Conservation (phyloP, 331 rosid genomes). For the Malus hybrid region DNA sequence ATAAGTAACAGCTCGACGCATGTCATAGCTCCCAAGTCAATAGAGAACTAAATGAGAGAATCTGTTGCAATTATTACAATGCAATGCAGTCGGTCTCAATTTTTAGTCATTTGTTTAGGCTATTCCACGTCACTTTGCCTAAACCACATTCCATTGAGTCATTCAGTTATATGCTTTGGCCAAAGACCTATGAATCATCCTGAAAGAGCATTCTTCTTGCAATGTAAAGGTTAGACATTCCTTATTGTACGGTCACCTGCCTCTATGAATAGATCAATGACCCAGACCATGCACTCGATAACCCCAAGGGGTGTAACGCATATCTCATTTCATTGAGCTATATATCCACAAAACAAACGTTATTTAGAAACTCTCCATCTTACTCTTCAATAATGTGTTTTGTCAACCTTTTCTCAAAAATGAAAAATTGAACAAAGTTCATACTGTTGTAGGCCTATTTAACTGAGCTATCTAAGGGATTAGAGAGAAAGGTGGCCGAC, state of each 20-base stretch:
- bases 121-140: background rate
- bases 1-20: accelerated
- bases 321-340: background rate
- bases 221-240: background rate
- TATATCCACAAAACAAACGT: background rate
- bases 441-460: too few species aligned
- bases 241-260: background rate
- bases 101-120: background rate
- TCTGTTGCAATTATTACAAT: background rate
- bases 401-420: too few species aligned
- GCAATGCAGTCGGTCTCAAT: background rate
- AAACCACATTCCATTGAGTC: background rate
- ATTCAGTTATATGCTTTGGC: background rate
- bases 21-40: too few species aligned
- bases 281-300: background rate
- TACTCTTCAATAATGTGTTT: too few species aligned
- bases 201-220: background rate
- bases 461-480: too few species aligned
- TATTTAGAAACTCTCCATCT: too few species aligned
- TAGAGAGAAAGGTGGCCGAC: too few species aligned
- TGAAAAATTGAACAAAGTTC: too few species aligned
- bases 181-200: background rate
- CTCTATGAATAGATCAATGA: background rate
- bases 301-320: background rate
- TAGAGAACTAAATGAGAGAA: background rate